A percentile compares a stretch with the other conserved stretches of the same genome.
phyloP scores from a whole-genome alignment of 2,329 filamentous ascomycete genomes.

The Exophiala aquamarina region DNA sequence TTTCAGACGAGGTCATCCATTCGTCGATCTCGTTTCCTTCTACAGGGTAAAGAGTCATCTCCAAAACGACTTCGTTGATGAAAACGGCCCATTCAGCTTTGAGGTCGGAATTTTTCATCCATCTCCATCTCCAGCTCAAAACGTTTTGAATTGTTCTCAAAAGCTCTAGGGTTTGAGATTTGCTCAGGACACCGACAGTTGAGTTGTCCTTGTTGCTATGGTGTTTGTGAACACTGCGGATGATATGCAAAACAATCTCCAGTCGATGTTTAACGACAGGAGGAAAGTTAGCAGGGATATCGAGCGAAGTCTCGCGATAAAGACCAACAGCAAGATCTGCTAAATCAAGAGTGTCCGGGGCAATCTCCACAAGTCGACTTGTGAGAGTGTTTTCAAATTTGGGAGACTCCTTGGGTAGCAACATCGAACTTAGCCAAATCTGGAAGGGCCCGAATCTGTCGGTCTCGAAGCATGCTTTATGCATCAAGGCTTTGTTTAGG shows the following conservation, averaged over 20 bases:
- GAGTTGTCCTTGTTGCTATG: constrained; percentile 2
- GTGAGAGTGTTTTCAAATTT: constrained; percentile 21
- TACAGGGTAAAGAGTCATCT: constrained; percentile 17
- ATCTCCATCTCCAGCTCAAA: constrained; percentile 16
- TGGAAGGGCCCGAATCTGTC: constrained; percentile 12
- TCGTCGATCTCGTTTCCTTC: constrained; percentile 13
- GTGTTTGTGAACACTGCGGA: constrained; percentile 13
- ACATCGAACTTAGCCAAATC: constrained; percentile 13
- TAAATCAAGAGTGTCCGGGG: constrained; percentile 12
- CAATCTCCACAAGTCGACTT: constrained; percentile 13
- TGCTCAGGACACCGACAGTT: constrained; percentile 3
- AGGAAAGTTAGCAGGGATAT: no score
- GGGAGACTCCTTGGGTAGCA: constrained; percentile 7
- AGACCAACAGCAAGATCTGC: not conserved
- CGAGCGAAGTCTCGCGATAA: no score
- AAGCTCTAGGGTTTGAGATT: constrained; percentile 9
- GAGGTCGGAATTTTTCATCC: not conserved
- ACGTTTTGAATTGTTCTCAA: constrained; percentile 12
- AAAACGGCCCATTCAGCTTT: constrained; percentile 15
- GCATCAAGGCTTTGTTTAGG: constrained; percentile 15
- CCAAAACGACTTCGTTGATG: constrained; percentile 15
- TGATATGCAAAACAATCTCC: constrained; percentile 17
- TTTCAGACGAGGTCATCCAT: constrained; percentile 9
- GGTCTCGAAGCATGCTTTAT: constrained; percentile 5
- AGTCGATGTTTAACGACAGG: constrained; percentile 10